Conservation (phyloP, 257 asterid genomes). For the Verbena officinalis region DNA sequence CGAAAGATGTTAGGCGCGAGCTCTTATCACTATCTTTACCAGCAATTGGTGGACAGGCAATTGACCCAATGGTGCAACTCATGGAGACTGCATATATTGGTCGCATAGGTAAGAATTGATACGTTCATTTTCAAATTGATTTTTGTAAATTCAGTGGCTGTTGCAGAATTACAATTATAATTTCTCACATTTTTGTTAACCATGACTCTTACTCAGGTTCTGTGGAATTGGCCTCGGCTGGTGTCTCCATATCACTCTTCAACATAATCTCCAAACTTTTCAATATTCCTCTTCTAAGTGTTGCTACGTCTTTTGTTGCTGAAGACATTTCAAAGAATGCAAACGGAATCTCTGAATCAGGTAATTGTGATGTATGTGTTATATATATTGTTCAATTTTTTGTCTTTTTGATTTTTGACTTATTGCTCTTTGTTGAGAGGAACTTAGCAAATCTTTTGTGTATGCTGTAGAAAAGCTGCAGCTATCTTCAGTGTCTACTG, state of each 20-base stretch:
- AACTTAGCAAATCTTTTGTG: constrained; percentile 25
- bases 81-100: constrained; percentile 96
- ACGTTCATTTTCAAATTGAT: constrained; percentile 1
- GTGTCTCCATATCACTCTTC: constrained; percentile 82
- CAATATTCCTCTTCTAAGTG: constrained; percentile 90
- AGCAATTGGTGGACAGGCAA: constrained; percentile 89
- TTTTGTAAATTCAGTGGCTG: background rate
- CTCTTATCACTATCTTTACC: constrained; percentile 77
- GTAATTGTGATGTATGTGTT: constrained; percentile 35
- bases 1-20: constrained; percentile 56
- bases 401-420: constrained; percentile 12
- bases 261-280: constrained; percentile 86
- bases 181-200: background rate
- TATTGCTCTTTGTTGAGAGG: constrained; percentile 27
- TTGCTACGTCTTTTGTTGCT: constrained; percentile 96
- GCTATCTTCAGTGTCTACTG: constrained; percentile 92
- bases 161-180: constrained; percentile 8
- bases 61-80: constrained; percentile 76
- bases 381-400: background rate
- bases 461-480: constrained; percentile 54
- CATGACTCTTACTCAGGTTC: constrained; percentile 54
- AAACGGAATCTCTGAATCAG: constrained; percentile 47
- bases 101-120: constrained; percentile 63
- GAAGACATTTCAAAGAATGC: constrained; percentile 85
- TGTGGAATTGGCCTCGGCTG: constrained; percentile 95